These are phyloP conservation scores for Russula ochroleuca DNA, from an alignment of 768 basidiomycete genomes.

Conservation along the genomic window DNA sequence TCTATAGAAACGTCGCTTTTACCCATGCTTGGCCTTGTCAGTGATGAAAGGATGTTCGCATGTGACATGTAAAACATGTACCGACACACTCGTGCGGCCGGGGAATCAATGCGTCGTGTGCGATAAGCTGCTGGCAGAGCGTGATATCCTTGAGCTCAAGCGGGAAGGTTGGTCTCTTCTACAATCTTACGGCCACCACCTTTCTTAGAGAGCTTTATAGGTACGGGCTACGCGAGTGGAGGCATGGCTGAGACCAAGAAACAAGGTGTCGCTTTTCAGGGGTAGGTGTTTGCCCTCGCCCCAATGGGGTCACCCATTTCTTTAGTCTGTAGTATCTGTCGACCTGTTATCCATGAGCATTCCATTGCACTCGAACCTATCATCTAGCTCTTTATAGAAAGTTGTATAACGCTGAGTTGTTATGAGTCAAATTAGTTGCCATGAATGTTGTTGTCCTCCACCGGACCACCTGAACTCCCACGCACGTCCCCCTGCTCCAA, in stretches of 20 bases:
- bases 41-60: conserved; percentile 87
- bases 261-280: conserved; percentile 81
- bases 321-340: not conserved
- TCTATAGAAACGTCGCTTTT: not conserved
- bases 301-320: not conserved
- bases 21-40: conserved; percentile 32
- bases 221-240: conserved; percentile 93
- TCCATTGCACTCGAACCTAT: not conserved
- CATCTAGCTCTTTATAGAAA: no score
- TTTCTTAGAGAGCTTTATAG: conserved; percentile 35
- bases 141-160: conserved; percentile 77
- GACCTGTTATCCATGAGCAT: no score
- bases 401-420: not conserved
- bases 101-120: conserved; percentile 85
- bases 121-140: conserved; percentile 57
- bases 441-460: no score
- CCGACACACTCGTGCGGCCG: conserved; percentile 77
- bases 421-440: not conserved
- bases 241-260: conserved; percentile 86
- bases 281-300: conserved; percentile 36
- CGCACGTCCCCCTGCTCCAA: not conserved
- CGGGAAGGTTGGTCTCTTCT: conserved; percentile 68
- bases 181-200: not conserved
- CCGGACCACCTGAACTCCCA: not conserved
- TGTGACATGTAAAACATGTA: conserved; percentile 88